Percentiles rank a stretch among this genome's conserved stretches.
Conservation (phyloP, 2,329 filamentous ascomycete species). For the Aspergillus puulaauensis region DNA sequence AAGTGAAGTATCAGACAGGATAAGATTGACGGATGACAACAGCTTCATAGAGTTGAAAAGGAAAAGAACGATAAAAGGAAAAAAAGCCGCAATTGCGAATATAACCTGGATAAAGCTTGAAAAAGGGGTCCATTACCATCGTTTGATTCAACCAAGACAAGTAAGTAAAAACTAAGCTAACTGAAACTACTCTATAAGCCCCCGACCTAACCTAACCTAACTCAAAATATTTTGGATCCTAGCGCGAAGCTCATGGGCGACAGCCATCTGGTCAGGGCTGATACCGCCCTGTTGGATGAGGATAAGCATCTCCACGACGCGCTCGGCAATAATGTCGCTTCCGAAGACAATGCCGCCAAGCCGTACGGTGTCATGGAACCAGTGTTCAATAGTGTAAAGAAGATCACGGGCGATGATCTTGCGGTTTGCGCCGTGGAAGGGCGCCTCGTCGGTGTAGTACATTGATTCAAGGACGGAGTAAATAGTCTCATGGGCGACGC, state of each 20-base stretch:
- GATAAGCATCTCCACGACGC: slow-evolving; percentile 46
- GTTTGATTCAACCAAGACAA: background rate
- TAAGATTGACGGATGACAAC: background rate
- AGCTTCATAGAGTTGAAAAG: background rate
- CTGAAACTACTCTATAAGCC: background rate
- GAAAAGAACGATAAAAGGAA: background rate
- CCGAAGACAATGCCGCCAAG: slow-evolving; percentile 59
- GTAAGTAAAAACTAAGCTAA: slow-evolving; percentile 2
- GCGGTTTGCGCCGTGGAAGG: slow-evolving; percentile 60
- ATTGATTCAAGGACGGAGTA: slow-evolving; percentile 64
- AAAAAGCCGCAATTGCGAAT: background rate
- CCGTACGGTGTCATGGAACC: slow-evolving; percentile 59
- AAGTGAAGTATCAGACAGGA: background rate
- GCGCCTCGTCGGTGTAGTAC: slow-evolving; percentile 66
- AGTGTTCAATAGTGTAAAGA: slow-evolving; percentile 60
- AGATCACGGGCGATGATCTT: slow-evolving; percentile 61
- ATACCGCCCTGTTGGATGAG: slow-evolving; percentile 47
- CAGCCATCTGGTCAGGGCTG: slow-evolving; percentile 37
- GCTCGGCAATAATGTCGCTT: slow-evolving; percentile 56
- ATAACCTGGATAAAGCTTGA: background rate
- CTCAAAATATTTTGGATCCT: slow-evolving; percentile 42
- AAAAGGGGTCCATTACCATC: background rate
- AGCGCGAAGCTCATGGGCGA: slow-evolving; percentile 41
- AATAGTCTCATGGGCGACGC: slow-evolving; percentile 61
- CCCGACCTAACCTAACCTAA: slow-evolving; percentile 17